phyloP scores from a whole-genome alignment of 2,329 filamentous ascomycete genomes.

The Phialemonium atrogriseum region DNA sequence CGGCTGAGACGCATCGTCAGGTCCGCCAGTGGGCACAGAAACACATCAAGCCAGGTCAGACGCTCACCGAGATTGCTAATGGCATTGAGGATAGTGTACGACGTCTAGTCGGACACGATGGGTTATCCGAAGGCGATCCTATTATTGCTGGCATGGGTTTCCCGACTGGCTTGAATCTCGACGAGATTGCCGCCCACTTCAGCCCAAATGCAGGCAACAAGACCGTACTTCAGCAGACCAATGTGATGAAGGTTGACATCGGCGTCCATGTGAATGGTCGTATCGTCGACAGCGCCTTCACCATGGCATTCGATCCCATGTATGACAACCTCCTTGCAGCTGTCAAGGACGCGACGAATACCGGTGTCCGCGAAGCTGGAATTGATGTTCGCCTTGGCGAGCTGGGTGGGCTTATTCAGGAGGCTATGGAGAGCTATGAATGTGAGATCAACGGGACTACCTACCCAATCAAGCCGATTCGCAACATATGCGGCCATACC shows the following conservation, averaged over 20 bases:
- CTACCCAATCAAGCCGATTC: constrained; percentile 62
- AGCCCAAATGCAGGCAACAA: constrained; percentile 81
- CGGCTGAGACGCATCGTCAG: constrained; percentile 82
- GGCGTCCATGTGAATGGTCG: constrained; percentile 68
- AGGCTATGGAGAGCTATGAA: constrained; percentile 72
- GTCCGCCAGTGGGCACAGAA: constrained; percentile 77
- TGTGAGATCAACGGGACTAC: constrained; percentile 60
- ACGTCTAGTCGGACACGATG: constrained; percentile 66
- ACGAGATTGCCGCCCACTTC: constrained; percentile 81
- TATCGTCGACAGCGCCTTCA: constrained; percentile 69
- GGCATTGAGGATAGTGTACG: constrained; percentile 81
- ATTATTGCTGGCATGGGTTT: constrained; percentile 78
- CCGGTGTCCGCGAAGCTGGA: constrained; percentile 68
- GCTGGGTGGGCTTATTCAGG: constrained; percentile 63
- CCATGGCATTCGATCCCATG: constrained; percentile 58
- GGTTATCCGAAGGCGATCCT: constrained; percentile 69
- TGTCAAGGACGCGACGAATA: constrained; percentile 65
- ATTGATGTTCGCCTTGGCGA: constrained; percentile 72
- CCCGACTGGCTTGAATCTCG: constrained; percentile 74
- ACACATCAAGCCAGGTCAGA: constrained; percentile 73
- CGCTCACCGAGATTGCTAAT: constrained; percentile 73
- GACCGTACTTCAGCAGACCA: constrained; percentile 54
- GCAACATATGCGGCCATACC: constrained; percentile 67
- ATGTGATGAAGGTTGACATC: constrained; percentile 71
- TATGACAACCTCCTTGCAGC: constrained; percentile 63